Evolutionary conservation across 306 rosid species (phyloP).

Genomic region (Hippophae gyantsensis): DNA sequence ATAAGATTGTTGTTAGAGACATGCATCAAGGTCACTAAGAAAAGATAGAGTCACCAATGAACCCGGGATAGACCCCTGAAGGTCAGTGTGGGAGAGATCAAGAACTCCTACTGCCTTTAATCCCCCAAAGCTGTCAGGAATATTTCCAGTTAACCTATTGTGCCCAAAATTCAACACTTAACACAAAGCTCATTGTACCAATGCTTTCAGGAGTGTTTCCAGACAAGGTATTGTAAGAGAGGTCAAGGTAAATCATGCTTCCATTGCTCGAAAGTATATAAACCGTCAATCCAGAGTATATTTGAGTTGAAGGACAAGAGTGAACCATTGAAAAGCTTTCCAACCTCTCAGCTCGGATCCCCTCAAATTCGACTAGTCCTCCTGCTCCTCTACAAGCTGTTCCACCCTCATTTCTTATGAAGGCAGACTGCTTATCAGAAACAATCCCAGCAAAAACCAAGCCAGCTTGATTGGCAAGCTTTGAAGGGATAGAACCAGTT

Average conservation of each 20-base stretch:
- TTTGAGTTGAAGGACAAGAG: slow-evolving; percentile 54
- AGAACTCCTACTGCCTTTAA: slow-evolving; percentile 51
- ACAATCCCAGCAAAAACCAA: slow-evolving; percentile 41
- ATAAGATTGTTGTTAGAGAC: slow-evolving; percentile 63
- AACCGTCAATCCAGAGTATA: slow-evolving; percentile 55
- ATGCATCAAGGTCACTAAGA: slow-evolving; percentile 55
- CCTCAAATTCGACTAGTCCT: slow-evolving; percentile 62
- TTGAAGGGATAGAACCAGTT: slow-evolving; percentile 40
- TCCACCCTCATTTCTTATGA: slow-evolving; percentile 73
- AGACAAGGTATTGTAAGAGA: slow-evolving; percentile 56
- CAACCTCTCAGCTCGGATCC: slow-evolving; percentile 39
- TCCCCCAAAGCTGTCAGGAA: slow-evolving; percentile 58
- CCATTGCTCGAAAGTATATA: slow-evolving; percentile 46
- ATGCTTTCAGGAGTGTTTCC: slow-evolving; percentile 41
- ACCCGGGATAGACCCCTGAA: slow-evolving; percentile 51
- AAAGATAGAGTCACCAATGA: slow-evolving; percentile 52
- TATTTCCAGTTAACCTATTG: slow-evolving; percentile 41
- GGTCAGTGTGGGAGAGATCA: slow-evolving; percentile 59
- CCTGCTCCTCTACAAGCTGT: slow-evolving; percentile 75
- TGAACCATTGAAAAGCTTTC: slow-evolving; percentile 54
- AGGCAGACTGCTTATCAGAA: slow-evolving; percentile 68
- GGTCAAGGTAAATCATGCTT: slow-evolving; percentile 60
- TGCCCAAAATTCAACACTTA: slow-evolving; percentile 65
- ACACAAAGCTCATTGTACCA: slow-evolving; percentile 44
- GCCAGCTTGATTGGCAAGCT: slow-evolving; percentile 58